These are phyloP conservation scores for Chimonanthus praecox DNA, from an alignment of 164 flowering plant genomes.

Conservation along the genomic window DNA sequence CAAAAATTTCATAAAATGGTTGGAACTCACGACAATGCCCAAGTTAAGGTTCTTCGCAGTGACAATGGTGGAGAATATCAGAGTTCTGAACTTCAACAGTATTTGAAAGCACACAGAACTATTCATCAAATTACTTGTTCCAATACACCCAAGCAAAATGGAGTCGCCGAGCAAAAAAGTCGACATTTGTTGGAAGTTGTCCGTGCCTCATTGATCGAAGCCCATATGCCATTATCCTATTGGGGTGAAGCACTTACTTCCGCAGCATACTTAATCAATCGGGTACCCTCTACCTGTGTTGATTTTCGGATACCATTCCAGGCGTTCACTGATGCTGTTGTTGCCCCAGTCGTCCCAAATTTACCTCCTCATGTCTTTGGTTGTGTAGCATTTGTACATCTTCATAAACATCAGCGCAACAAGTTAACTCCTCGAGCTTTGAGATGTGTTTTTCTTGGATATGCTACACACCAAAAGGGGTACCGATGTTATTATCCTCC, in stretches of 20 bases:
- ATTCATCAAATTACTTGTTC: constrained; percentile 19
- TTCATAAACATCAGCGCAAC: constrained; percentile 5
- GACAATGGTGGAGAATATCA: constrained; percentile 17
- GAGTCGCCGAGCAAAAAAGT: constrained; percentile 13
- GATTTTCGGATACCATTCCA: constrained; percentile 1
- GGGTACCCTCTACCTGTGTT: background rate
- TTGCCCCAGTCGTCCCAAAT: background rate
- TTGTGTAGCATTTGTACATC: constrained; percentile 9
- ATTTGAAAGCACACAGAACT: constrained; percentile 14
- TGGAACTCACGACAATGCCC: background rate
- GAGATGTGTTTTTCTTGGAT: constrained; percentile 3
- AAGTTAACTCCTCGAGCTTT: constrained; percentile 4
- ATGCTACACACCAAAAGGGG: constrained; percentile 12
- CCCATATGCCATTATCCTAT: constrained; percentile 5
- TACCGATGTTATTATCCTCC: constrained; percentile 12
- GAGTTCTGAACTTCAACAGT: constrained; percentile 10
- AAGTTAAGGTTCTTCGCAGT: constrained; percentile 15
- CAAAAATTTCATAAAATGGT: constrained; percentile 11
- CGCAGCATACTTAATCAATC: background rate
- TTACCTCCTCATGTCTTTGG: constrained; percentile 3
- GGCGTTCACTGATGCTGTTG: constrained; percentile 4
- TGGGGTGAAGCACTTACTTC: too few relatives aligned
- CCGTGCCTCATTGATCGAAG: constrained; percentile 16
- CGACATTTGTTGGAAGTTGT: constrained; percentile 19
- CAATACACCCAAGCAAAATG: constrained; percentile 18